phyloP scores from a whole-genome alignment of 2,329 filamentous ascomycete species.

The Diaporthe velutina region DNA sequence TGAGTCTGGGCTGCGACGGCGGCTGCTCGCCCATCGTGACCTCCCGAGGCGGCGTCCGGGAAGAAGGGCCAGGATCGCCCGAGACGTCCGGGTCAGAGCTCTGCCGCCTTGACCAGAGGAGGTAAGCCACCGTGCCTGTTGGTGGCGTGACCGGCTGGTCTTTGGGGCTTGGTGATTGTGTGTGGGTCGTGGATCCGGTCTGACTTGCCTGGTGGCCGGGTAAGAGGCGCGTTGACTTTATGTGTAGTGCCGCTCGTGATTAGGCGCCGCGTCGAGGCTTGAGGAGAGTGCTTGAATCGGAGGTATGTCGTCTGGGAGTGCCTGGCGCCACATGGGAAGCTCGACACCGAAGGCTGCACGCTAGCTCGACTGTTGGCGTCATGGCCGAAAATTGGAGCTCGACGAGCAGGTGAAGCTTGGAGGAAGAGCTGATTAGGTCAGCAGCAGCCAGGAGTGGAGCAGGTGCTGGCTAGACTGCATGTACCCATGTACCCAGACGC shows the following conservation, averaged over 20 bases:
- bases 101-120: constrained; percentile 61
- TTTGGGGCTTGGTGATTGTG: constrained; percentile 47
- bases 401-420: neutral
- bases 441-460: neutral
- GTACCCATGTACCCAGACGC: neutral
- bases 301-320: neutral
- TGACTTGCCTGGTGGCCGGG: neutral
- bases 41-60: constrained; percentile 25
- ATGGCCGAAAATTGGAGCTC: constrained; percentile 2
- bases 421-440: neutral
- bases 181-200: neutral
- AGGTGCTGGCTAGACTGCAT: too few relatives aligned
- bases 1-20: constrained; percentile 66
- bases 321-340: neutral
- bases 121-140: constrained; percentile 58
- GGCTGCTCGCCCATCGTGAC: constrained; percentile 61
- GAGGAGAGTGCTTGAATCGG: neutral
- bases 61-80: constrained; percentile 40
- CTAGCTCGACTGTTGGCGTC: constrained; percentile 13
- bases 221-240: neutral
- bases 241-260: too few relatives aligned
- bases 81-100: constrained; percentile 55
- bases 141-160: constrained; percentile 24
- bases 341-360: neutral
- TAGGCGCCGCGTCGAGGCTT: neutral